These are phyloP conservation scores for Hygrophoropsis aurantiaca DNA, from an alignment of 768 basidiomycete species.

Conservation along the genomic window DNA sequence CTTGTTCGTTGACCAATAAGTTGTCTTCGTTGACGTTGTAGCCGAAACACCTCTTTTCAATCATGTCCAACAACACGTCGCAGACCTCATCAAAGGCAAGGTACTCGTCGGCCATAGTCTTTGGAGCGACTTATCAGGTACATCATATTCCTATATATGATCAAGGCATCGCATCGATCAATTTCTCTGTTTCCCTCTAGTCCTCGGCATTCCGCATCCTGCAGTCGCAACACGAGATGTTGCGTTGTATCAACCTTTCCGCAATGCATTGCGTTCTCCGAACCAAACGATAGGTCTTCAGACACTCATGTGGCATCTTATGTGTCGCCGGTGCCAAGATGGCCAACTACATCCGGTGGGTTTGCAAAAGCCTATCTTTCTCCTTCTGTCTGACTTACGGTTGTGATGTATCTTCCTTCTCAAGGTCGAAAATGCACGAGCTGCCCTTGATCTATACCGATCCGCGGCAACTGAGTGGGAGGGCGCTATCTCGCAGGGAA, in stretches of 20 bases:
- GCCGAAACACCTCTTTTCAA: slow-evolving; percentile 51
- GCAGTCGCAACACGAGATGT: slow-evolving; percentile 80
- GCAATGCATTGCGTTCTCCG: slow-evolving; percentile 64
- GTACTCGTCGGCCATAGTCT: slow-evolving; percentile 74
- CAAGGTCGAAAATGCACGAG: slow-evolving; percentile 78
- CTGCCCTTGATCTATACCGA: slow-evolving; percentile 50
- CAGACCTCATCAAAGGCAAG: slow-evolving; percentile 66
- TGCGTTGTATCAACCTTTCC: slow-evolving; percentile 77
- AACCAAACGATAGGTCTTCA: slow-evolving; percentile 72
- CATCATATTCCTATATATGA: slow-evolving; percentile 8
- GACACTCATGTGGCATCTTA: slow-evolving; percentile 80
- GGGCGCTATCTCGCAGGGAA: slow-evolving; percentile 49
- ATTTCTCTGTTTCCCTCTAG: slow-evolving; percentile 33
- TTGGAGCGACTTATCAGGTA: slow-evolving; percentile 82
- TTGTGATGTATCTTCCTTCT: slow-evolving; percentile 4
- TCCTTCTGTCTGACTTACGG: slow-evolving; percentile 8
- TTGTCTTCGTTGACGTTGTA: slow-evolving; percentile 7
- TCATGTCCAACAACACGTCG: slow-evolving; percentile 65
- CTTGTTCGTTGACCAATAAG: background rate
- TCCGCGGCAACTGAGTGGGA: slow-evolving; percentile 71
- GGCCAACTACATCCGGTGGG: slow-evolving; percentile 71
- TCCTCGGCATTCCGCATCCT: slow-evolving; percentile 78
- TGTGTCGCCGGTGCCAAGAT: slow-evolving; percentile 77
- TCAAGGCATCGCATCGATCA: background rate
- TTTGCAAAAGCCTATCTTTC: slow-evolving; percentile 12